A percentile compares a stretch with the other conserved stretches of the same genome.
These are phyloP conservation scores for Botryosphaeria dothidea DNA, from an alignment of 2,329 filamentous ascomycete genomes.

Conservation along the genomic window DNA sequence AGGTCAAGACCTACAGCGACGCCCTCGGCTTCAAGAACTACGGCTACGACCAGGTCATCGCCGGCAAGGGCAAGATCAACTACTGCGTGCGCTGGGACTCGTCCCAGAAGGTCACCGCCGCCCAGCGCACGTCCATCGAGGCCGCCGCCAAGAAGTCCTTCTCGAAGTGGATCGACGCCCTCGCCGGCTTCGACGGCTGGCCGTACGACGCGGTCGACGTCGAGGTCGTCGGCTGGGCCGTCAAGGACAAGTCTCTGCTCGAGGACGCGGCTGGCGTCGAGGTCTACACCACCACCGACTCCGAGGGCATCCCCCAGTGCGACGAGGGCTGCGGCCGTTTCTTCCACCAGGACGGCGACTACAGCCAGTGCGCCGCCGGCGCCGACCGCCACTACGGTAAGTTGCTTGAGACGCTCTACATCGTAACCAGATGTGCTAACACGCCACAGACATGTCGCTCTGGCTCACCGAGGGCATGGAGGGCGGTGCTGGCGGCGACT, in stretches of 20 bases:
- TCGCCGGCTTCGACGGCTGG: constrained; percentile 48
- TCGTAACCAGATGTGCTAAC: neutral
- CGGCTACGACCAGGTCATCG: constrained; percentile 27
- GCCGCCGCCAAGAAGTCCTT: constrained; percentile 38
- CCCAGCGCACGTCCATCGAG: constrained; percentile 41
- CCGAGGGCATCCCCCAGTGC: constrained; percentile 46
- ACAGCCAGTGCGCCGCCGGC: constrained; percentile 42
- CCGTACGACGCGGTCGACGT: constrained; percentile 44
- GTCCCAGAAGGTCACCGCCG: constrained; percentile 37
- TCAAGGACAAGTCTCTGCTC: constrained; percentile 39
- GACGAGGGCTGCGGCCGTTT: constrained; percentile 45
- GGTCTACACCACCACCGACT: constrained; percentile 46
- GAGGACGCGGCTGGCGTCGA: constrained; percentile 40
- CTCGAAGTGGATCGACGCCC: constrained; percentile 45
- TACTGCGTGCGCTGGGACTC: constrained; percentile 51
- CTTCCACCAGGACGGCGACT: constrained; percentile 48
- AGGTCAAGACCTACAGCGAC: constrained; percentile 28
- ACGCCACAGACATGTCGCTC: constrained; percentile 41
- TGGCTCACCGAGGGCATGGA: constrained; percentile 51
- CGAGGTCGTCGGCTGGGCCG: constrained; percentile 48
- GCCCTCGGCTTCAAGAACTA: constrained; percentile 33
- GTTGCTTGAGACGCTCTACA: neutral
- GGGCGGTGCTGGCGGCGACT: constrained; percentile 50
- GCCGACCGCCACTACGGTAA: constrained; percentile 42
- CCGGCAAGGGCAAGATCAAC: constrained; percentile 37